These are phyloP conservation scores for Jatropha podagrica DNA, from an alignment of 441 rosid genomes.

Conservation along the genomic window DNA sequence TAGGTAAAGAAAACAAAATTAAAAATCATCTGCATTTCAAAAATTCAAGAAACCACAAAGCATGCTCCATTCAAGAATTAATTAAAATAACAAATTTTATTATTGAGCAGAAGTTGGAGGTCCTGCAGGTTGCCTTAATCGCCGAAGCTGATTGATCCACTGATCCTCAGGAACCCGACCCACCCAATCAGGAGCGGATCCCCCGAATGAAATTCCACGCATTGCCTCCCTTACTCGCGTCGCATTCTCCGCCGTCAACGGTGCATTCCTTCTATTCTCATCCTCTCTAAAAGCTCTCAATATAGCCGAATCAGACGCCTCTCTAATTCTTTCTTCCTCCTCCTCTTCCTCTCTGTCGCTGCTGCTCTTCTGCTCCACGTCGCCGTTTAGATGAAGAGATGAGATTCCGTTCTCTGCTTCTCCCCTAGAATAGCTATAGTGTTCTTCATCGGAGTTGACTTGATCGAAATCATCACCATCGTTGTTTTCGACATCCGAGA, in stretches of 20 bases:
- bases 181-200: conserved; percentile 77
- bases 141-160: conserved; percentile 65
- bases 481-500: conserved; percentile 51
- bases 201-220: conserved; percentile 70
- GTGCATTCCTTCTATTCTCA: conserved; percentile 69
- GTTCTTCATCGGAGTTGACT: conserved; percentile 35
- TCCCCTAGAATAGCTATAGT: conserved; percentile 11
- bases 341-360: conserved; percentile 44
- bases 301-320: conserved; percentile 43
- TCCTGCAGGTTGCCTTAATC: conserved; percentile 33
- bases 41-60: too few species aligned
- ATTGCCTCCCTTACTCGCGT: conserved; percentile 76
- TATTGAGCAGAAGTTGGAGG: background rate
- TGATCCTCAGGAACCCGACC: conserved; percentile 59
- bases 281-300: conserved; percentile 67
- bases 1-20: too few species aligned
- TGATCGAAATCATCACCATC: conserved; percentile 27
- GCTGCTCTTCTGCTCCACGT: conserved; percentile 27
- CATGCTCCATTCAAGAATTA: background rate
- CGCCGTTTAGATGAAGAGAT: conserved; percentile 41
- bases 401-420: conserved; percentile 47
- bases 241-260: conserved; percentile 62
- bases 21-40: too few species aligned
- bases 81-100: background rate
- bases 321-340: conserved; percentile 27